A percentile compares a stretch with the other conserved stretches of the same genome.
phyloP scores from a whole-genome alignment of 202 grass and related monocot species.

The Elaeis oleifera region DNA sequence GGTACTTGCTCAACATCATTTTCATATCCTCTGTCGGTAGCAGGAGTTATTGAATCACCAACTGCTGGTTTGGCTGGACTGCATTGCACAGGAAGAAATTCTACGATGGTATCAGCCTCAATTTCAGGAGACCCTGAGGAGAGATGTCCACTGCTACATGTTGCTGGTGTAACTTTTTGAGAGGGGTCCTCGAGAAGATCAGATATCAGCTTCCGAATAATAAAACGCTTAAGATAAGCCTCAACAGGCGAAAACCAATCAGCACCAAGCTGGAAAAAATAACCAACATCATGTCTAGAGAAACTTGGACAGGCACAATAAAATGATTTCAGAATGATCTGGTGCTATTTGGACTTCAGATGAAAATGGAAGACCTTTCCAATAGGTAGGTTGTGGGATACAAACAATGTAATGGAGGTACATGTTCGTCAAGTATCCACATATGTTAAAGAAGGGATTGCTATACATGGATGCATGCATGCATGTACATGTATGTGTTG shows the following conservation, averaged over 20 bases:
- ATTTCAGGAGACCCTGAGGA: conserved; percentile 29
- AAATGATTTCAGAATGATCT: too few species aligned
- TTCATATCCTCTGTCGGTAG: conserved; percentile 21
- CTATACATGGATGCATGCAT: too few species aligned
- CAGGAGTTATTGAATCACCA: conserved; percentile 12
- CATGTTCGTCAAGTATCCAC: too few species aligned
- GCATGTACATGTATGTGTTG: too few species aligned
- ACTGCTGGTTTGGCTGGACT: conserved; percentile 22
- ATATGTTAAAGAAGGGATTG: too few species aligned
- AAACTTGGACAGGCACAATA: too few species aligned
- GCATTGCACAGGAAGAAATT: conserved; percentile 20
- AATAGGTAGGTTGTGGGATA: too few species aligned
- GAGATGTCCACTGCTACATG: conserved; percentile 25
- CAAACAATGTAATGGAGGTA: too few species aligned
- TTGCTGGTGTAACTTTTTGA: conserved; percentile 17
- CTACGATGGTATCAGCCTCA: conserved; percentile 26
- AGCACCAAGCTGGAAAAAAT: conserved; percentile 50
- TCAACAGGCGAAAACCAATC: conserved; percentile 82
- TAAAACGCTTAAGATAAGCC: conserved; percentile 77
- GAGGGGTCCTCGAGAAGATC: conserved; percentile 32
- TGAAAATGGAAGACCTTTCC: too few species aligned
- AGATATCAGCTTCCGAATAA: conserved; percentile 68
- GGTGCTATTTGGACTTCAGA: too few species aligned
- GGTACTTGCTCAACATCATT: conserved; percentile 29
- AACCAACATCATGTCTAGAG: too few species aligned